These are phyloP conservation scores for Talaromyces proteolyticus DNA, from an alignment of 495 filamentous ascomycete genomes.

Conservation along the genomic window DNA sequence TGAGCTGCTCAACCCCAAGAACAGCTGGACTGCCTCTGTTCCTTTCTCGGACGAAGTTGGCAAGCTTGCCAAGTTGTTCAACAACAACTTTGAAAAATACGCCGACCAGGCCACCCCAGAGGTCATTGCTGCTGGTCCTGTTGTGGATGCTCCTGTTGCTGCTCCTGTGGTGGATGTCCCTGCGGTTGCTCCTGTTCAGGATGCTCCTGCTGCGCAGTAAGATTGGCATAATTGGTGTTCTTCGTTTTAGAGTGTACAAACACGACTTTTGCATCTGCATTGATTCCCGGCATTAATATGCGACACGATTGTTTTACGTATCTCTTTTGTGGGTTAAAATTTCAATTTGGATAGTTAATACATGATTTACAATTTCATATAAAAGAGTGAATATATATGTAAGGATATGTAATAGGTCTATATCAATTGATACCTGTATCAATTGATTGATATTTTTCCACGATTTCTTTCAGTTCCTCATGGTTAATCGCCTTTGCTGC, in stretches of 20 bases:
- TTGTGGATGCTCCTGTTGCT: constrained; percentile 21
- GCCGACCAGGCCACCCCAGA: constrained; percentile 78
- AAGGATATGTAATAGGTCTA: no score
- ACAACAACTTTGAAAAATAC: constrained; percentile 98
- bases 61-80: constrained; percentile 82
- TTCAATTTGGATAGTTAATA: neutral
- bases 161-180: no score
- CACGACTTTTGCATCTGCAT: neutral
- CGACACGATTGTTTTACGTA: constrained; percentile 1
- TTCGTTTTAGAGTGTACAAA: neutral
- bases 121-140: constrained; percentile 42
- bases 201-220: no score
- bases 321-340: neutral
- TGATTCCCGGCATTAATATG: constrained; percentile 2
- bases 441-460: constrained; percentile 32
- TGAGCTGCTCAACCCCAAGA: constrained; percentile 92
- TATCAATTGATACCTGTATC: neutral
- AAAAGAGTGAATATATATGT: neutral
- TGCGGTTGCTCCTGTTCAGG: constrained; percentile 9
- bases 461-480: constrained; percentile 36
- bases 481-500: constrained; percentile 39
- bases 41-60: constrained; percentile 81
- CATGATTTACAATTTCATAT: neutral
- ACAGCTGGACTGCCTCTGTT: constrained; percentile 75
- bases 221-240: no score